These are phyloP conservation scores for Tetrapisispora iriomotensis DNA, from an alignment of 805 yeast species.

Conservation along the genomic window DNA sequence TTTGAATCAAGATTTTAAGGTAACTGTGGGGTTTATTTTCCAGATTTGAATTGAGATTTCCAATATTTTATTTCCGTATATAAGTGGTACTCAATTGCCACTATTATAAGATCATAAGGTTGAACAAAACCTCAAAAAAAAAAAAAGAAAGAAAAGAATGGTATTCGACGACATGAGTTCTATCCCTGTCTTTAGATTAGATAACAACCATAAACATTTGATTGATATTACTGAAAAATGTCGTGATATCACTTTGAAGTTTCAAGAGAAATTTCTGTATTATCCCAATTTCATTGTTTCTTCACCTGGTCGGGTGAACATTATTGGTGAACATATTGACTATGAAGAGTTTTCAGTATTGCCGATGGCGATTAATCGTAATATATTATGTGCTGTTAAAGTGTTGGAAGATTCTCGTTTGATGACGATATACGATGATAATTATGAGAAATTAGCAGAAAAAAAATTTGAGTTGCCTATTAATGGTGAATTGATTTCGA, in stretches of 20 bases:
- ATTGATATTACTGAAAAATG: conserved; percentile 5
- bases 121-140: no score
- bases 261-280: conserved; percentile 25
- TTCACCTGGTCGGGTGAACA: conserved; percentile 69
- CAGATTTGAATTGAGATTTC: no score
- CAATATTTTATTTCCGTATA: no score
- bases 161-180: no score
- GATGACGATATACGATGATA: conserved; percentile 18
- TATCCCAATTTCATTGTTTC: conserved; percentile 40
- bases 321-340: conserved; percentile 70
- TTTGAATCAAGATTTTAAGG: no score
- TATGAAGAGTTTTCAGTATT: conserved; percentile 56
- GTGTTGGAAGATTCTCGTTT: conserved; percentile 13
- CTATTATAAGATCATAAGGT: no score
- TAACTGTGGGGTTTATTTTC: no score
- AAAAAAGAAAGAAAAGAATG: no score
- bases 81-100: no score
- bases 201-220: background rate
- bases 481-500: conserved; percentile 33
- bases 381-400: conserved; percentile 46
- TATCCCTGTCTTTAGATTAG: conserved; percentile 1
- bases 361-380: conserved; percentile 64
- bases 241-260: conserved; percentile 7
- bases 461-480: conserved; percentile 32
- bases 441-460: conserved; percentile 29